These are phyloP conservation scores for Globisporangium emineosum DNA, from an alignment of 352 stramenopile genomes.

Conservation along the genomic window DNA sequence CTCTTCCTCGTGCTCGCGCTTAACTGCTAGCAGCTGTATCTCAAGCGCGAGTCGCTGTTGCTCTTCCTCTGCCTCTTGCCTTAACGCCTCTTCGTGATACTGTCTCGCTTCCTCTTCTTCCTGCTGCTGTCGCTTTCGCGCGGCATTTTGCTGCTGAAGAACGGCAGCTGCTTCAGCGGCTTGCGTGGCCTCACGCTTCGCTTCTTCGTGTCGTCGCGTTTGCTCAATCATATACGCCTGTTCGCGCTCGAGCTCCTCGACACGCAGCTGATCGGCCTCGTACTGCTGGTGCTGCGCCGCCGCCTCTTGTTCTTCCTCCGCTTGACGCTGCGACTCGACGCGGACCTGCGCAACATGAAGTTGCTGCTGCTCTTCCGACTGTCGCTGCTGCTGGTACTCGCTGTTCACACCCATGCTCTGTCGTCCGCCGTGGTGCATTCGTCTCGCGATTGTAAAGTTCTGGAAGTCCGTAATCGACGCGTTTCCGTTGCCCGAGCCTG, in stretches of 20 bases:
- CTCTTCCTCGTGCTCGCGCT: slow-evolving; percentile 29
- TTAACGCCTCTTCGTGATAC: slow-evolving; percentile 17
- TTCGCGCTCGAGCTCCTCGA: slow-evolving; percentile 15
- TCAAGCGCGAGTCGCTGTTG: slow-evolving; percentile 18
- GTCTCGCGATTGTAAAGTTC: slow-evolving; percentile 65
- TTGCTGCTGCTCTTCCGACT: slow-evolving; percentile 29
- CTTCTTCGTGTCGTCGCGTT: slow-evolving; percentile 18
- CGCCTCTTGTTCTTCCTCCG: slow-evolving; percentile 19
- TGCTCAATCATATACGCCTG: slow-evolving; percentile 18
- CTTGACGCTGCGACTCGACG: slow-evolving; percentile 24
- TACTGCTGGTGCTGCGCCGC: slow-evolving; percentile 10
- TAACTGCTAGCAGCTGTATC: slow-evolving; percentile 27
- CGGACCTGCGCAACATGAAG: slow-evolving; percentile 25
- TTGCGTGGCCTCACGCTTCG: slow-evolving; percentile 20
- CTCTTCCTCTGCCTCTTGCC: slow-evolving; percentile 19
- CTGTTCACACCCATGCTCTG: slow-evolving; percentile 33
- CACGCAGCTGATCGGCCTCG: slow-evolving; percentile 8
- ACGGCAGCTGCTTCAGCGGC: slow-evolving; percentile 12
- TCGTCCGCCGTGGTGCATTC: slow-evolving; percentile 30
- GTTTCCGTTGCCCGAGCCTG: slow-evolving; percentile 3
- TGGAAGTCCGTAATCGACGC: slow-evolving; percentile 70
- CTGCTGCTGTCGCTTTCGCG: background rate
- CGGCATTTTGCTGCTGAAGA: slow-evolving; percentile 3
- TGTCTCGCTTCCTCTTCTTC: slow-evolving; percentile 11
- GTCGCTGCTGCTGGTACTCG: slow-evolving; percentile 25